Evolutionary conservation across 306 rosid genomes (phyloP).

Genomic region (Acacia crassicarpa): DNA sequence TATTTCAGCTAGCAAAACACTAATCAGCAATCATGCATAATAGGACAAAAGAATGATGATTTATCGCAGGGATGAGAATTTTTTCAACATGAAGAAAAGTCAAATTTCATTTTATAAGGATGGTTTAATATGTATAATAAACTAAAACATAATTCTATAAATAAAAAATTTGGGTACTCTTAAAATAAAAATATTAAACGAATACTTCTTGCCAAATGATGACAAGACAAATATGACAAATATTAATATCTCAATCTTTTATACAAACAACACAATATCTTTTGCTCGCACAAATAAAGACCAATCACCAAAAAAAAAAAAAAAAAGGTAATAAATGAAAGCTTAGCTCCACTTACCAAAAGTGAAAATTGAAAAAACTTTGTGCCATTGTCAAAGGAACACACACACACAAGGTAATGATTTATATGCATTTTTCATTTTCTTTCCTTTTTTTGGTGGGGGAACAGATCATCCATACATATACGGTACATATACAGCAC

Average conservation of each 20-base stretch:
- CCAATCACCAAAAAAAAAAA: too few relatives aligned
- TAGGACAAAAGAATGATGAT: not conserved
- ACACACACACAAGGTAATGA: too few relatives aligned
- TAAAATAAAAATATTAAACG: not conserved
- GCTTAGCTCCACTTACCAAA: not conserved
- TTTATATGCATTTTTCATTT: not conserved
- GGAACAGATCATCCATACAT: too few relatives aligned
- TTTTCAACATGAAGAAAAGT: not conserved
- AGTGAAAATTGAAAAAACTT: too few relatives aligned
- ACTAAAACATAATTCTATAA: not conserved
- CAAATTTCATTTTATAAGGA: not conserved
- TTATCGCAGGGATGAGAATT: not conserved
- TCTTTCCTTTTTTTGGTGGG: too few relatives aligned
- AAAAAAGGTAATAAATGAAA: too few relatives aligned
- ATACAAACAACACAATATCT: not conserved
- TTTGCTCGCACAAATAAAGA: not conserved
- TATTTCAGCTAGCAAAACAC: not conserved
- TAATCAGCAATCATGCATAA: too few relatives aligned
- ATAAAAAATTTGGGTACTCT: not conserved
- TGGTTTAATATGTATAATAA: not conserved
- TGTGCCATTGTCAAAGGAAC: too few relatives aligned
- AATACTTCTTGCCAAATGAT: not conserved
- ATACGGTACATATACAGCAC: too few relatives aligned
- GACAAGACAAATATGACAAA: not conserved
- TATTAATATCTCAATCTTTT: not conserved